Conservation (phyloP, 2,329 filamentous ascomycete genomes). For the Lachnellula willkommii region DNA sequence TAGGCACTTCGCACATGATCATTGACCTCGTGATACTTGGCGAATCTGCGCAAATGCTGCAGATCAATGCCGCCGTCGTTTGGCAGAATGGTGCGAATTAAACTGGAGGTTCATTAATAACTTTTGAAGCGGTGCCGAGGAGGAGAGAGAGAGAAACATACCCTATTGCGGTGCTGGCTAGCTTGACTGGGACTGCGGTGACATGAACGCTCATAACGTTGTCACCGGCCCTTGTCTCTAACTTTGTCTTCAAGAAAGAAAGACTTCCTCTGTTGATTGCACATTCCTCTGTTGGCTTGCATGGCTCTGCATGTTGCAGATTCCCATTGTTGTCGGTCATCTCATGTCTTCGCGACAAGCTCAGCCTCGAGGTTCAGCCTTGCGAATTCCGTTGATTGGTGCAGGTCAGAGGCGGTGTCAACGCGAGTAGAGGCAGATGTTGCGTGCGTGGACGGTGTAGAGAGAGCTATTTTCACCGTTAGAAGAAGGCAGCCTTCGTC, state of each 20-base stretch:
- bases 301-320: background rate
- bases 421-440: background rate
- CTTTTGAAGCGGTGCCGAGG: conserved; percentile 3
- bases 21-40: conserved; percentile 64
- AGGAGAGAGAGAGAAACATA: conserved; percentile 38
- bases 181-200: conserved; percentile 65
- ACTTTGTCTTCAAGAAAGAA: conserved; percentile 58
- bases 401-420: background rate
- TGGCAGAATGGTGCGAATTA: conserved; percentile 51
- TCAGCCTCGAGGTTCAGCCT: conserved; percentile 5
- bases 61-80: conserved; percentile 59
- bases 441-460: background rate
- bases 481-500: background rate
- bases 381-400: background rate
- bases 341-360: background rate
- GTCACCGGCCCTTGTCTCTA: conserved; percentile 57
- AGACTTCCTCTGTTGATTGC: conserved; percentile 28
- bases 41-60: conserved; percentile 70
- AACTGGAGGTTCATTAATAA: conserved; percentile 38
- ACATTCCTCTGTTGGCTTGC: background rate
- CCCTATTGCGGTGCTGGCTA: conserved; percentile 68
- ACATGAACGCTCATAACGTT: conserved; percentile 60
- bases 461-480: background rate
- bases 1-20: conserved; percentile 54
- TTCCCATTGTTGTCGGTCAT: background rate